phyloP scores from a whole-genome alignment of 306 rosid genomes.

The Mimosa pudica region DNA sequence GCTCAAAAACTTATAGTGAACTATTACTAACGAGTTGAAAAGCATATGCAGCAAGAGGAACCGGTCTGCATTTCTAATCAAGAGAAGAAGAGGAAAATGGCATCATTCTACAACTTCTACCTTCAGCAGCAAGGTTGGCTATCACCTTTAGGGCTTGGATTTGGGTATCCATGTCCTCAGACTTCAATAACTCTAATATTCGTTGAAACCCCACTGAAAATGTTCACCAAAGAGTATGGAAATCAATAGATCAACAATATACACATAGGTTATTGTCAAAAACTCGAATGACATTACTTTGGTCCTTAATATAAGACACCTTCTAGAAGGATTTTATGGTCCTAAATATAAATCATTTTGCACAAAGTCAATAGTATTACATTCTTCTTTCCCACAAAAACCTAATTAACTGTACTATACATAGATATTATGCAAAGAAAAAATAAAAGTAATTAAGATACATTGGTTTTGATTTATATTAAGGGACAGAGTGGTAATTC shows the following conservation, averaged over 20 bases:
- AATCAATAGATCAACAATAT: conserved; percentile 1
- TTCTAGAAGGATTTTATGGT: too few species aligned
- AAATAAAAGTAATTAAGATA: too few species aligned
- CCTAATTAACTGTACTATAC: too few species aligned
- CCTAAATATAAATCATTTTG: too few species aligned
- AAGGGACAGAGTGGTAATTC: too few species aligned
- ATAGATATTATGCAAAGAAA: too few species aligned
- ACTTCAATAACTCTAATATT: conserved; percentile 60
- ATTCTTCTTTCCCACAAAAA: too few species aligned
- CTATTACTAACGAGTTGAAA: neutral
- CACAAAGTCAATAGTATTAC: too few species aligned
- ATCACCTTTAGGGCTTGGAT: conserved; percentile 74
- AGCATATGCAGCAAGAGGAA: neutral
- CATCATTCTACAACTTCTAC: conserved; percentile 31
- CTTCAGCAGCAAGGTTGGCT: conserved; percentile 89
- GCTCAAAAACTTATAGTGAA: neutral
- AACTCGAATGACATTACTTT: neutral
- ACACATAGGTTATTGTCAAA: conserved; percentile 3
- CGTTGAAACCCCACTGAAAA: conserved; percentile 67
- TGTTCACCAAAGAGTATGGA: conserved; percentile 28
- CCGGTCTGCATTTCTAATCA: neutral
- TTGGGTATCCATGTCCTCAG: conserved; percentile 62
- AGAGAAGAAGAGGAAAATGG: neutral
- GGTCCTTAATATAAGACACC: too few species aligned
- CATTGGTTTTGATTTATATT: too few species aligned